A percentile compares a stretch with the other conserved stretches of the same genome.
Conservation (phyloP, 495 filamentous ascomycete genomes). For the Choiromyces venosus region DNA sequence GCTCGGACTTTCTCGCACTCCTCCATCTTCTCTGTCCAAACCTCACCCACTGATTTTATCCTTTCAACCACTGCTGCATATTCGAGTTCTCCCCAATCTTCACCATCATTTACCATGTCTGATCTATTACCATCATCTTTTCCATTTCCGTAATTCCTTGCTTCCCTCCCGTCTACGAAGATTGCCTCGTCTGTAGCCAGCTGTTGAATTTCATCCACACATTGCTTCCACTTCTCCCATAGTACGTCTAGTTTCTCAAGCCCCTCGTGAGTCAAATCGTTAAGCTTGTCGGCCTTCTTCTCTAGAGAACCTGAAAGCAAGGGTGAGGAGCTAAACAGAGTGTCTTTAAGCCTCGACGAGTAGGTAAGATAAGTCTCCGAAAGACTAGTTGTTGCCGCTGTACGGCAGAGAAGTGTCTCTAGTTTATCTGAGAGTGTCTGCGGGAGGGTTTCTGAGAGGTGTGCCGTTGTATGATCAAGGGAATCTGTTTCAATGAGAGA, state of each 20-base stretch:
- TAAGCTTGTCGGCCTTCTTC: slow-evolving; percentile 6
- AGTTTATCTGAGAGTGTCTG: slow-evolving; percentile 24
- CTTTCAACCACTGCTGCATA: slow-evolving; percentile 16
- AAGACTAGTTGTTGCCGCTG: slow-evolving; percentile 27
- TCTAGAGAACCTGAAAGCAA: slow-evolving; percentile 21
- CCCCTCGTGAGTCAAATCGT: slow-evolving; percentile 15
- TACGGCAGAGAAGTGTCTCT: slow-evolving; percentile 30
- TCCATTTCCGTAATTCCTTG: background rate
- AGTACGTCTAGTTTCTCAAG: slow-evolving; percentile 13
- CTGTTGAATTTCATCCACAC: slow-evolving; percentile 20
- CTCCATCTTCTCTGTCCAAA: slow-evolving; percentile 37
- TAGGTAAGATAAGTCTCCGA: slow-evolving; percentile 17
- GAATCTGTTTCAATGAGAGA: slow-evolving; percentile 25
- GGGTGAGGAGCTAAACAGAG: slow-evolving; percentile 15
- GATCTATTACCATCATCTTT: background rate
- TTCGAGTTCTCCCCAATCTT: slow-evolving; percentile 9
- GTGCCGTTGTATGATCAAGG: slow-evolving; percentile 31
- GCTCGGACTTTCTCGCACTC: slow-evolving; percentile 37
- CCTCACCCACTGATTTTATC: slow-evolving; percentile 26
- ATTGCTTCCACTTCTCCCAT: slow-evolving; percentile 20
- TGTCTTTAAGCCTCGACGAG: slow-evolving; percentile 21
- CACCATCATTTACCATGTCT: slow-evolving; percentile 13
- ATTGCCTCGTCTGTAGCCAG: slow-evolving; percentile 15
- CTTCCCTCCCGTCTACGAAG: background rate
- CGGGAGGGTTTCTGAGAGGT: slow-evolving; percentile 27